A percentile compares a stretch with the other conserved stretches of the same genome.
These are phyloP conservation scores for Paramecium caudatum DNA, from an alignment of 73 alveolate genomes.

Conservation along the genomic window DNA sequence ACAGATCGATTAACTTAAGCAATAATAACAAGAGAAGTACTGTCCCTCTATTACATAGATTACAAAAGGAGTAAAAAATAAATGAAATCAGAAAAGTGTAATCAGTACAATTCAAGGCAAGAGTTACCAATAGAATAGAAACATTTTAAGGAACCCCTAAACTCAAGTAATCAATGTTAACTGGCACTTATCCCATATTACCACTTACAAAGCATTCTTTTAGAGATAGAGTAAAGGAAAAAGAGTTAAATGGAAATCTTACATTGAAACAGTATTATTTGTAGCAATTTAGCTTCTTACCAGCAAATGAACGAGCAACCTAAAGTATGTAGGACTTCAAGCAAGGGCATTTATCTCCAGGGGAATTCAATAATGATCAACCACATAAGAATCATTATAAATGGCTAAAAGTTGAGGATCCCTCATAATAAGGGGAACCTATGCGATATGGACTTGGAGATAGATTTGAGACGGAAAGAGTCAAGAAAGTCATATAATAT, in stretches of 20 bases:
- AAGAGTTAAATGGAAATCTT: slow-evolving; percentile 16
- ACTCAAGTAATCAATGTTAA: too few relatives aligned
- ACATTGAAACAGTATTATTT: neutral
- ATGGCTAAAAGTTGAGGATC: slow-evolving; percentile 56
- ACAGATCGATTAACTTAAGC: too few relatives aligned
- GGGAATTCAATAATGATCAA: slow-evolving; percentile 5
- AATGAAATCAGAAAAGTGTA: too few relatives aligned
- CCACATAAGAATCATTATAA: slow-evolving; percentile 54
- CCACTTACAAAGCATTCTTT: slow-evolving; percentile 55
- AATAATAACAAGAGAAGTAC: too few relatives aligned
- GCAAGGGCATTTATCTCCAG: slow-evolving; percentile 8
- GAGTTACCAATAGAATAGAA: too few relatives aligned
- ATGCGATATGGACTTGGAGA: slow-evolving; percentile 62
- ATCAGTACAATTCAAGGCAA: too few relatives aligned
- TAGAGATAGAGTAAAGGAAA: slow-evolving; percentile 52
- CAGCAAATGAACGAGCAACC: slow-evolving; percentile 54
- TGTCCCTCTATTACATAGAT: too few relatives aligned
- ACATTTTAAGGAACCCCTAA: too few relatives aligned
- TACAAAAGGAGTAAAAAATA: too few relatives aligned
- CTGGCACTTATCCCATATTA: slow-evolving; percentile 39
- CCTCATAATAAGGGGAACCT: neutral
- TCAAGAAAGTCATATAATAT: neutral
- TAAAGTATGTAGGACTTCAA: neutral
- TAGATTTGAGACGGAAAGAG: slow-evolving; percentile 45
- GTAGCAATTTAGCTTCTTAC: neutral